phyloP scores from a whole-genome alignment of 2,329 filamentous ascomycete genomes.

The Aschersonia sp. region DNA sequence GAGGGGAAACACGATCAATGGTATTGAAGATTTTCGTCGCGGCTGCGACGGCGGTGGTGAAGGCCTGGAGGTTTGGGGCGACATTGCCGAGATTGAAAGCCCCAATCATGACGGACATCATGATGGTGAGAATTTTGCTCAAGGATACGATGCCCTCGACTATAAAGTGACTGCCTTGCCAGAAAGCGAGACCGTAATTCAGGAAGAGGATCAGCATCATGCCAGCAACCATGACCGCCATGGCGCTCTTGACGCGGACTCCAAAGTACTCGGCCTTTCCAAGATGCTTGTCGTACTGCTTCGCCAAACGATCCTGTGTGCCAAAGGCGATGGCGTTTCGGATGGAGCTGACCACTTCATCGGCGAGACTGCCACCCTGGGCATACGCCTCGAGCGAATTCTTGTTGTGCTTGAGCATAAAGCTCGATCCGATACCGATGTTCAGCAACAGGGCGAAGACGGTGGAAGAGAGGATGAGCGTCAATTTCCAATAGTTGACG shows the following conservation, averaged over 20 bases:
- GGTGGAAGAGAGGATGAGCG: constrained; percentile 71
- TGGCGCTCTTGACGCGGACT: constrained; percentile 55
- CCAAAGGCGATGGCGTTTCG: constrained; percentile 87
- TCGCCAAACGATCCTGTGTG: constrained; percentile 81
- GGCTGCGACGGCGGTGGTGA: constrained; percentile 69
- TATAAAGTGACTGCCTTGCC: constrained; percentile 69
- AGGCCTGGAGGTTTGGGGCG: constrained; percentile 73
- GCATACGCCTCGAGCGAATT: constrained; percentile 67
- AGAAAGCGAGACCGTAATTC: constrained; percentile 80
- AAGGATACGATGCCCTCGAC: constrained; percentile 51
- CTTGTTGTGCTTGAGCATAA: constrained; percentile 73
- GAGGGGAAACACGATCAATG: constrained; percentile 74
- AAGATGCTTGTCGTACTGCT: constrained; percentile 69
- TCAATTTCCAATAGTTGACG: constrained; percentile 83
- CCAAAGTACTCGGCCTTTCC: constrained; percentile 60
- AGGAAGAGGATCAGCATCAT: constrained; percentile 78
- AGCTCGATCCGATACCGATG: constrained; percentile 59
- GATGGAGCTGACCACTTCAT: constrained; percentile 89
- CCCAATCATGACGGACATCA: constrained; percentile 85
- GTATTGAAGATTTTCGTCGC: constrained; percentile 87
- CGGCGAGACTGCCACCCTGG: constrained; percentile 71
- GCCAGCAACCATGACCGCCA: constrained; percentile 66
- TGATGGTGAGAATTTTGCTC: constrained; percentile 63
- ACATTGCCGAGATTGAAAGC: constrained; percentile 84
- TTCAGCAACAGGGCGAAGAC: constrained; percentile 65